Base-by-base conservation (phyloP, 805 yeast genomes). In the Candida ipomoeae region DNA sequence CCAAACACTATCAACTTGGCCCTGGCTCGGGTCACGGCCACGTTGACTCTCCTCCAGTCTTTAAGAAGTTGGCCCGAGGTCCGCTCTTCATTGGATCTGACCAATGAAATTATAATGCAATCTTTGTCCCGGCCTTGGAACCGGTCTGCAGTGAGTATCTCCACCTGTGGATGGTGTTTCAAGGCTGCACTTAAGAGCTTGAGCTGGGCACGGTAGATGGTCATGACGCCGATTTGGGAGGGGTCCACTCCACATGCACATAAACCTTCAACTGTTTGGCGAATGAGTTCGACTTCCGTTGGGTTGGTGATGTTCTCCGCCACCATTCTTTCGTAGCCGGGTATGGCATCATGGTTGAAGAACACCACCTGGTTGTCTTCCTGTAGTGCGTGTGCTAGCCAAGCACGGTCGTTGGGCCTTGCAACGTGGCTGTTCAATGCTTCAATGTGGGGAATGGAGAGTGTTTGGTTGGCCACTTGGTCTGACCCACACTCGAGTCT, bases 51-150 rank as follows among this genome's bases (percentile, higher is more conserved):
- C 55, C 97, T 75, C 91, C 97, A 85, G 59, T 94, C 98, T 54
- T 79, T 81, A 40, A 94, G 69, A 40, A 94, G 72, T 29, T 87
- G 87, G 0, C 98, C 98, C 1, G 87, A 83, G 38, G 73, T 75
- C 8, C 75, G 71, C 18, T 78, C 78, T 1, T 73, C 74, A 63
- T 91, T 90, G 4, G 96, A 85, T 44, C 96, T 73, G 3, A 94
- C 99, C 58, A 94, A 71, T 0, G 98, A 92, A 2, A 94, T 87
- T 6, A 94, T 82, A 14, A 94, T 81, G 62, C 96, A 87, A 32
- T 89, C 92, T 61, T 92, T 94, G 66, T 94, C 99, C 49, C 97
- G 77, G 0, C 99, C 99, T 68, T 94, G 99, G 61, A 87, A 92
- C 62, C 86, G 89, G 66, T 94, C 99, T 0, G 97, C 98, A 0